Conservation (phyloP, 495 filamentous ascomycete genomes). For the Barbatosphaeria neglecta region DNA sequence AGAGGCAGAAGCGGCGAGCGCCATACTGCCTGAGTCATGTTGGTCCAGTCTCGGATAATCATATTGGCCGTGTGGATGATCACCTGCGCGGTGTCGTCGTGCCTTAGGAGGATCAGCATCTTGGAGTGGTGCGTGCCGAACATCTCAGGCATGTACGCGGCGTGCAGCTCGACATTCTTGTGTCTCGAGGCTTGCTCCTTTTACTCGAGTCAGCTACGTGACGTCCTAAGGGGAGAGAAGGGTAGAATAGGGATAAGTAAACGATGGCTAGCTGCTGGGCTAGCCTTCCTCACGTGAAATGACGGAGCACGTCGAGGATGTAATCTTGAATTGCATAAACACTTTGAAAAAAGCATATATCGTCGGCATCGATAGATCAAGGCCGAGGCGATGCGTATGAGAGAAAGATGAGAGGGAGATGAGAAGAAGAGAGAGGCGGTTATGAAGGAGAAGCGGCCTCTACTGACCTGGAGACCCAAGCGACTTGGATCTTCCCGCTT, state of each 20-base stretch:
- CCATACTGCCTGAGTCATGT: slow-evolving; percentile 83
- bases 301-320: too few relatives aligned
- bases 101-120: slow-evolving; percentile 72
- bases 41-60: slow-evolving; percentile 73
- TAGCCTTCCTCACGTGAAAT: too few relatives aligned
- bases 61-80: slow-evolving; percentile 87
- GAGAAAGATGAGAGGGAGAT: not conserved
- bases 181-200: slow-evolving; percentile 47
- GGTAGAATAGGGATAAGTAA: too few relatives aligned
- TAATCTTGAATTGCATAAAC: too few relatives aligned
- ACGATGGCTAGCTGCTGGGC: too few relatives aligned
- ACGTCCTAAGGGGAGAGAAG: too few relatives aligned
- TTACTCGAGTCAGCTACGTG: too few relatives aligned
- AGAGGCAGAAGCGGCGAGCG: slow-evolving; percentile 59
- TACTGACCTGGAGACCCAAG: slow-evolving; percentile 47
- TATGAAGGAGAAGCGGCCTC: not conserved
- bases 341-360: too few relatives aligned
- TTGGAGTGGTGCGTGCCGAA: slow-evolving; percentile 78
- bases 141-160: slow-evolving; percentile 72
- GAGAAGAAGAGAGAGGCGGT: not conserved
- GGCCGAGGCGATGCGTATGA: too few relatives aligned
- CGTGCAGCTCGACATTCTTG: slow-evolving; percentile 55
- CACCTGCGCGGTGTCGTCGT: slow-evolving; percentile 67
- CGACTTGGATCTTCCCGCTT: slow-evolving; percentile 55
- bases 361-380: too few relatives aligned